Evolutionary conservation across 345 rosid species (phyloP), one percentile per base, ranked within the genome.

Genomic region (Salix suchowensis): DNA sequence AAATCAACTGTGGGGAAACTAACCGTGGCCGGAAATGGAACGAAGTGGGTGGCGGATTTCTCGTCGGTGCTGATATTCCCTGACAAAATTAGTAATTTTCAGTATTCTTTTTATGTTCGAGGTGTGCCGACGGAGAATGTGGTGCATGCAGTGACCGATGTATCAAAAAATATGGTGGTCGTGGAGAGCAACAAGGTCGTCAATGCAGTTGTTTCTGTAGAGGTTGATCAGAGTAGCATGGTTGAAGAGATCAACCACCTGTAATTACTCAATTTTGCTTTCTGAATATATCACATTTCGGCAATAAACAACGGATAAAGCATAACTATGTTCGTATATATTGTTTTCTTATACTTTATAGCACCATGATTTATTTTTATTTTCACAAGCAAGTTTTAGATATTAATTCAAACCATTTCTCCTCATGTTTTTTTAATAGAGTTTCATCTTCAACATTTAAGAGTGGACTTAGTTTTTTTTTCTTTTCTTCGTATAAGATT

Each of bases 11-110:
- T 65, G 0, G 94, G 89, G 32, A 88, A 76, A 52, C 6, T 83
- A 39, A 77, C 72, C 18, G 88, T 89, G 75, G 77, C 82, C 0
- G 88, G 87, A 1, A 87, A 89, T 7, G 90, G 91, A 73, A 89
- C 90, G 0, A 87, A 79, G 72, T 91, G 96, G 96, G 78, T 85
- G 2, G 91, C 88, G 37, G 92, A 92, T 84, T 92, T 92, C 70
- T 83, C 88, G 1, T 19, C 76, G 12, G 36, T 86, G 12, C 52
- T 92, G 65, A 77, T 92, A 24, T 90, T 92, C 72, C 97, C 97
- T 2, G 78, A 89, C 72, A 73, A 79, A 70, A 87, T 90, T 54
- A 83, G 71, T 46, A 88, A 90, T 79, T 85, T 90, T 71, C 93
- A 88, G 48, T 89, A 88, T 73, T 89, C 92, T 11, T 79, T 89